Percentiles rank a stretch among this genome's conserved stretches.
Evolutionary conservation across 179 eudicot species (phyloP).

Genomic region (Sideroxylon spinosum): DNA sequence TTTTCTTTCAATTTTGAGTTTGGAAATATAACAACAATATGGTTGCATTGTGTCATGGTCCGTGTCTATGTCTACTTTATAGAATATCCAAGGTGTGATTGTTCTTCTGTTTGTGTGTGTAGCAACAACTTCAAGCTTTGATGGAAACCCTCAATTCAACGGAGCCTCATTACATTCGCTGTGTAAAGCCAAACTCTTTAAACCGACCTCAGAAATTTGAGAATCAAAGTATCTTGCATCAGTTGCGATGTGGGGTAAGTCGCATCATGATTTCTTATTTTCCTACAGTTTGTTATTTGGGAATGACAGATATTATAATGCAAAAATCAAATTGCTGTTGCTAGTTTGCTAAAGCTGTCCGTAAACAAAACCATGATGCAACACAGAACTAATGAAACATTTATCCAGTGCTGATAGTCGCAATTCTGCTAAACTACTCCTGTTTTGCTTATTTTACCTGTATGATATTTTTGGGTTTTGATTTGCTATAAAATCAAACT

Average conservation of each 20-base stretch:
- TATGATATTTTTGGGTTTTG: neutral
- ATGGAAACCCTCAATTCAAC: constrained; percentile 95
- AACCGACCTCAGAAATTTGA: constrained; percentile 83
- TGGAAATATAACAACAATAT: neutral
- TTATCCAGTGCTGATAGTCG: neutral
- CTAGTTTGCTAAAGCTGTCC: neutral
- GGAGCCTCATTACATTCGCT: constrained; percentile 94
- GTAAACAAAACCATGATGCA: neutral
- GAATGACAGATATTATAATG: too few species aligned
- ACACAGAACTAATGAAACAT: neutral
- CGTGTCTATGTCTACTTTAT: neutral
- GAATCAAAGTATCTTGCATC: constrained; percentile 81
- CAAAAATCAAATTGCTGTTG: neutral
- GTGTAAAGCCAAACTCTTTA: constrained; percentile 93
- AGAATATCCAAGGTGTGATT: neutral
- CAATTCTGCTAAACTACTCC: neutral
- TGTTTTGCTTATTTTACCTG: neutral
- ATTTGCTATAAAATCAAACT: neutral
- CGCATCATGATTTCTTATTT: constrained; percentile 12
- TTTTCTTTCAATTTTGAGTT: neutral
- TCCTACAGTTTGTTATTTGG: neutral
- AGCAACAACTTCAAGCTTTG: constrained; percentile 99
- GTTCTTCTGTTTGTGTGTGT: constrained; percentile 19
- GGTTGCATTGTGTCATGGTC: neutral
- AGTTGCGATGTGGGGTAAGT: constrained; percentile 98